phyloP scores from a whole-genome alignment of 2,329 filamentous ascomycete genomes.

The Furcasterigmium sp. region DNA sequence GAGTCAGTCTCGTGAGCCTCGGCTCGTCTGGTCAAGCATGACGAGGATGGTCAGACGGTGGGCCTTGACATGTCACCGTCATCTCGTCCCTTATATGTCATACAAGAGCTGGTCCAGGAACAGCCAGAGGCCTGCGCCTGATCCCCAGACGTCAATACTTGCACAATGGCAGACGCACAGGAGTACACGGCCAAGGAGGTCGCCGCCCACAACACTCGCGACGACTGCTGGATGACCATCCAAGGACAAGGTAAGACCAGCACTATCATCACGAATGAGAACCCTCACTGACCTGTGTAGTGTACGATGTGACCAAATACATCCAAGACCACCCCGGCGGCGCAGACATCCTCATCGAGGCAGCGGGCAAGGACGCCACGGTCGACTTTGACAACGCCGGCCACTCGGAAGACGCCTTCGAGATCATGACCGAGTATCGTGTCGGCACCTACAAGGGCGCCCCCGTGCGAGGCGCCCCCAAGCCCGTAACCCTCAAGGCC shows the following conservation, averaged over 20 bases:
- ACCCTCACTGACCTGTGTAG: constrained; percentile 22
- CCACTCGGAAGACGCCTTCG: constrained; percentile 60
- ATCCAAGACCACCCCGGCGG: constrained; percentile 63
- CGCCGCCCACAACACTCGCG: constrained; percentile 39
- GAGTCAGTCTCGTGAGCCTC: too few species aligned
- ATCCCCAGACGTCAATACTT: constrained; percentile 1
- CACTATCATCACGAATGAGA: background rate
- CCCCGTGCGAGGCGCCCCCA: constrained; percentile 13
- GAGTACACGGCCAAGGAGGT: constrained; percentile 35
- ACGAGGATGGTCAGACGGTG: background rate
- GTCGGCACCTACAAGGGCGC: constrained; percentile 31
- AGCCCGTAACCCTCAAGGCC: constrained; percentile 16
- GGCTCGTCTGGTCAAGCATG: background rate
- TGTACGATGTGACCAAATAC: constrained; percentile 55
- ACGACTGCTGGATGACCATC: constrained; percentile 50
- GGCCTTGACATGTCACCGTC: background rate
- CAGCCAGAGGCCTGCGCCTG: background rate
- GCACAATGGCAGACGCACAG: constrained; percentile 10
- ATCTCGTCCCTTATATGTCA: background rate
- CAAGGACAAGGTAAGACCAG: constrained; percentile 43
- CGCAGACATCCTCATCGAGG: constrained; percentile 71
- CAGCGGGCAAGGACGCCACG: constrained; percentile 72
- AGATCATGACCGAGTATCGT: constrained; percentile 31
- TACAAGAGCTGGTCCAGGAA: background rate
- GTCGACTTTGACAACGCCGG: constrained; percentile 80